Evolutionary conservation across 192 early-diverging fungal genomes (phyloP), one percentile per base, ranked within the genome.

Genomic region (Entomortierella chlamydospora): DNA sequence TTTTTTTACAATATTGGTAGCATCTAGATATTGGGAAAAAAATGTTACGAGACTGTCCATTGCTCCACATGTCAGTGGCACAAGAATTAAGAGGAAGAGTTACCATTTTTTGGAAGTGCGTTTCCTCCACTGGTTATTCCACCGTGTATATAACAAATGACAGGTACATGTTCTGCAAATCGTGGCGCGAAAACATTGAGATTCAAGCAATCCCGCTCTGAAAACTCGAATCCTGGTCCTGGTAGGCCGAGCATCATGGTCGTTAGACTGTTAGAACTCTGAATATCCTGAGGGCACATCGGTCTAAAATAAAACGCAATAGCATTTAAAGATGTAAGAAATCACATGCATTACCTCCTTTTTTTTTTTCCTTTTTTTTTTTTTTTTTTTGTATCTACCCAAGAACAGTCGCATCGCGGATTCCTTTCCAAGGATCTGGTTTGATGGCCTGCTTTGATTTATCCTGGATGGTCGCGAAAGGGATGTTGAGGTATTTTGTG

Each of bases 101-200:
- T 68, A 78, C 74, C 74, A 47, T 78, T 50, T 29, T 57, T 63
- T 23, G 74, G 74, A 43, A 78, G 67, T 25, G 74, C 74, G 28
- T 70, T 78, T 20, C 74, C 74, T 9, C 74, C 74, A 31, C 61
- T 57, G 33, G 22, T 64, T n/a, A 64, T 22, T 33, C 74, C 74
- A 13, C 74, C 74, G 28, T 78, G 74, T n/a, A 78, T 78, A 31
- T 78, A 78, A 31, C 74, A 78, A 43, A 78, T 78, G 3, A 78
- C 74, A 8, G 74, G 74, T 2, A 78, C 56, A n/a, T 62, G 9
- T 12, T 64, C 42, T 10, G 49, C 34, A 25, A 23, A 29, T 5
- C 74, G 61, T 25, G 74, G 74, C 10, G 74, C 61, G 53, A 78
- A 78, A 18, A 78, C 50, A 60, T 78, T 78, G 2, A 78, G 50